Conservation (phyloP, 768 basidiomycete genomes). For the Calocybe gangraenosa region DNA sequence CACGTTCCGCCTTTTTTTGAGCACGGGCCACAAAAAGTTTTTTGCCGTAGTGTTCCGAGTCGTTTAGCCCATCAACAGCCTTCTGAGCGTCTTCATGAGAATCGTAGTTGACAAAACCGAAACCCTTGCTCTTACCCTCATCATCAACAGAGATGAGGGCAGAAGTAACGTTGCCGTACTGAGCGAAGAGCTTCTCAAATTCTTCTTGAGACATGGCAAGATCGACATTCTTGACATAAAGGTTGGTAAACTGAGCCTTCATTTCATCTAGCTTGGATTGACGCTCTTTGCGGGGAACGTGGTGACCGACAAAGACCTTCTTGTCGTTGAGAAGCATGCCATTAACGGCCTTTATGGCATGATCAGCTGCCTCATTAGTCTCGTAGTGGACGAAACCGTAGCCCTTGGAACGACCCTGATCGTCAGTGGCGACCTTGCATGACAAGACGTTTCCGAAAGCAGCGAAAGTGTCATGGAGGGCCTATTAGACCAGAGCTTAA, state of each 20-base stretch:
- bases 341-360: constrained; percentile 97
- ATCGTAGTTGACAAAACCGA: constrained; percentile 98
- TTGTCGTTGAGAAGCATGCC: constrained; percentile 99
- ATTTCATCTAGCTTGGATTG: constrained; percentile 98
- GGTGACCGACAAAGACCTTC: constrained; percentile 97
- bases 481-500: constrained; percentile 38
- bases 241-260: constrained; percentile 96
- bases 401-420: constrained; percentile 91
- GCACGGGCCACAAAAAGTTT: constrained; percentile 95
- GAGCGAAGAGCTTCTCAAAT: constrained; percentile 74
- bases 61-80: constrained; percentile 88
- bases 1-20: constrained; percentile 97
- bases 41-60: constrained; percentile 77
- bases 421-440: constrained; percentile 98
- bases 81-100: constrained; percentile 85
- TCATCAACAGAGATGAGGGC: constrained; percentile 83
- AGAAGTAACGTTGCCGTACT: constrained; percentile 83
- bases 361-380: constrained; percentile 92
- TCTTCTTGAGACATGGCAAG: constrained; percentile 78
- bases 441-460: constrained; percentile 98
- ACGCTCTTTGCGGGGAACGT: constrained; percentile 98
- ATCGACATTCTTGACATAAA: constrained; percentile 98
- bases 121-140: constrained; percentile 90
- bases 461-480: constrained; percentile 98
- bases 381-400: constrained; percentile 99